Base-by-base conservation (phyloP, 352 stramenopile species). In the Peronospora belbahrii region DNA sequence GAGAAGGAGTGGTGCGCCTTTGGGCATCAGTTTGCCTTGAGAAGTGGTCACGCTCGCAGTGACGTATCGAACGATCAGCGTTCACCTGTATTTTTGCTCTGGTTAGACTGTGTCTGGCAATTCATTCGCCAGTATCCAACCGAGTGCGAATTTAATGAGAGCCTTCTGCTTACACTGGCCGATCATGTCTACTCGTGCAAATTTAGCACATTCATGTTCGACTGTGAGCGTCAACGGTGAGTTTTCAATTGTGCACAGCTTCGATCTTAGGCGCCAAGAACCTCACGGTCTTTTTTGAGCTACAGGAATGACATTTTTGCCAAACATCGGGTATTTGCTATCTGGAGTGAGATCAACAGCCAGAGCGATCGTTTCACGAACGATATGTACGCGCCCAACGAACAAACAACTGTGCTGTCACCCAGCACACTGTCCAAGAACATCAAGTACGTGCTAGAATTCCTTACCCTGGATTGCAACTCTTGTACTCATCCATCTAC, bases 1-100 rank as follows among this genome's bases (percentile, higher is more conserved):
- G 95, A 99, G 73, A 99, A 99, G 59, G 97, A 99, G 43, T 99
- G 97, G 89, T 96, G 96, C 61, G 85, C 74, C 24, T 99, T 99
- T 65, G 97, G 97, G 2, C 95, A 99, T 74, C 92, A 97, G 22
- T 99, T 99, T 51, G 86, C 95, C 11, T 65, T 86, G 10, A 77
- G 97, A 10, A 94, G 80, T 52, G 96, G 93, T 24, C 95, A 98
- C 53, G 95, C 90, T 18, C 81, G 75, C 18, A 83, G 65, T 36
- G 89, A 98, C 39, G 84, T 63, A 4, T 62, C 37, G 10, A 84
- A 98, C 48, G 89, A 97, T 32, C 87, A 99, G 64, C 83, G 94
- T 23, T 98, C 95, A 37, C 97, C 97, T 3, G 94, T 99, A 41
- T 99, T 99, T 66, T 49, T 99, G 19, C 88, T 98, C 45, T 99